Evolutionary conservation across 257 asterid genomes (phyloP), one percentile per base, ranked within the genome.

Genomic region (Ophiorrhiza pumila): DNA sequence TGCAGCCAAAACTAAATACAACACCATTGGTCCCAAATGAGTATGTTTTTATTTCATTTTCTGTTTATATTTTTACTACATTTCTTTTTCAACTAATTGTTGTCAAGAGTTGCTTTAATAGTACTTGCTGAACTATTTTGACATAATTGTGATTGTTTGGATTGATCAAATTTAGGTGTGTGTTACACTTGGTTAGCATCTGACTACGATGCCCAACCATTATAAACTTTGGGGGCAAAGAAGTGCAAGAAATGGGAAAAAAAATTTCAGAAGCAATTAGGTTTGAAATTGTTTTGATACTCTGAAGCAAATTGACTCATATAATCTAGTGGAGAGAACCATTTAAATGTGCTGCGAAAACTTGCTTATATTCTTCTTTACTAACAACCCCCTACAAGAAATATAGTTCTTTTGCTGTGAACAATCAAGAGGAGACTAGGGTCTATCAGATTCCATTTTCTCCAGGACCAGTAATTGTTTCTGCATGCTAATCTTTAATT

Each of bases 1-100:
- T 85, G 79, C 88, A 89, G 79, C 99, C 99, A 60, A 89, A 75
- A 80, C 86, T 95, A 60, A 85, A 83, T 18, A 86, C 89, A 80
- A 95, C 96, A 23, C 91, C 96, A 32, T 74, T 95, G 71, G 89
- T 90, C 70, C 88, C 83, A 46, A 85, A 95, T 81, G 82, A 83
- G 99, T 95, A 90, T 7, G 99, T 81, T 57, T 47, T 35, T 35
- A 14, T 46, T 66, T 35, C 73, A 59, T 69, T 75, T 34, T 49
- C 4, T 14, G 15, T 45, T 49, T 58, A 43, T 46, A 5, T 65
- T 35, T 12, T 32, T 71, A 73, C 35, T 64, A 64, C 29, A 61
- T 50, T 34, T 2, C 1, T 68, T 37, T 70, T 37, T 70, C 64
- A 34, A 12, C 65, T 56, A 25, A 7, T 3, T 32, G 22, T 41